Evolutionary conservation across 306 rosid genomes (phyloP), one percentile per base, ranked within the genome.

Genomic region (Cicer arietinum): DNA sequence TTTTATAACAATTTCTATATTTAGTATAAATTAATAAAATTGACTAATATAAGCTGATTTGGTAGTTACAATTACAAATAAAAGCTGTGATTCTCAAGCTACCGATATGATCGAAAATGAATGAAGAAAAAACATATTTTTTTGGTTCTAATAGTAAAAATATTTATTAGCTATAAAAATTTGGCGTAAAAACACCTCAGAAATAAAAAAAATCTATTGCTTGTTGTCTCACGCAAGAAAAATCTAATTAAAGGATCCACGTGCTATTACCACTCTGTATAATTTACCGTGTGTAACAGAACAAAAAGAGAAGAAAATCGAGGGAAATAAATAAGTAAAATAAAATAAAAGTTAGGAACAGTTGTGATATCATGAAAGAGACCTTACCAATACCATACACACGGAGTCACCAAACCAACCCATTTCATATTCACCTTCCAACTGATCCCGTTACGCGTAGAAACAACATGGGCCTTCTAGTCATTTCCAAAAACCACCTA

Each of bases 361-460:
- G 64, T 44, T 53, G 2, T 63, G 78, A 54, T 69, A 39, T 64
- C 50, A 44, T 54, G 81, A 81, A 76, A 76, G 78, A 54, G 81
- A 64, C 81, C 75, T 53, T 14, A 75, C 73, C 76, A 9, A 5
- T 57, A 48, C 73, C 37, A 20, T 14, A 22, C 1, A 63, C 47
- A 62, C 7, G 1, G 52, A 74, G 68, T 69, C 74, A 56, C 78
- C 54, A 47, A 61, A 61, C 84, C 62, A 45, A 54, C 58, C 10
- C 46, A 14, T 47, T 71, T 16, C 17, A 40, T 48, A 20, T 57
- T 73, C 18, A 20, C 39, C 69, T 64, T 11, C 30, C 59, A 48
- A 46, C 73, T 30, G 51, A 20, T 65, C 57, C 8, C 45, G 54
- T 57, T 53, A 54, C 68, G 22, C 39, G 67, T 18, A 7, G 3